phyloP scores from a whole-genome alignment of 768 basidiomycete genomes.

The Pisolithus sp. region DNA sequence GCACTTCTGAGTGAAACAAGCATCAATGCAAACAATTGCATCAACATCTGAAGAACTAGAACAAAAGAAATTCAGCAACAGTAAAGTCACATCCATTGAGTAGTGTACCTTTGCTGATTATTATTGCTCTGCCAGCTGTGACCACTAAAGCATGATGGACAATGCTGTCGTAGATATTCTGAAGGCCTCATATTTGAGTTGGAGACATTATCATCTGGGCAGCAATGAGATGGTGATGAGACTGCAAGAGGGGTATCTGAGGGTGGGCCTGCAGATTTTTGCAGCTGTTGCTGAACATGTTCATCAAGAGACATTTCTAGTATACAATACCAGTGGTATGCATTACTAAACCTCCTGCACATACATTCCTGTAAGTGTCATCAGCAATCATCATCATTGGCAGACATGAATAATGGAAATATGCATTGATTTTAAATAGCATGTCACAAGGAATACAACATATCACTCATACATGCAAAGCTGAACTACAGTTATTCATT shows the following conservation, averaged over 20 bases:
- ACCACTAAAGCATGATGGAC: constrained; percentile 24
- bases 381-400: not conserved
- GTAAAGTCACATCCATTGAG: not conserved
- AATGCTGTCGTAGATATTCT: constrained; percentile 16
- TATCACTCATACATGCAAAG: no score
- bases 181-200: constrained; percentile 2
- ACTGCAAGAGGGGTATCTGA: not conserved
- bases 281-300: constrained; percentile 1
- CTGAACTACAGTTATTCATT: no score
- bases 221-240: not conserved
- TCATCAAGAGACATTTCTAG: constrained; percentile 9
- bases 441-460: no score
- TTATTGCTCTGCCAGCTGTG: not conserved
- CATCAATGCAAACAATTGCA: constrained; percentile 28
- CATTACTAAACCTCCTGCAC: constrained; percentile 17
- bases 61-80: not conserved
- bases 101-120: constrained; percentile 1
- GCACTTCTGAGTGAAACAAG: constrained; percentile 30
- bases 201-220: no score
- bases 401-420: no score
- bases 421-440: no score
- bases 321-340: constrained; percentile 22
- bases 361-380: constrained; percentile 16
- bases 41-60: constrained; percentile 13
- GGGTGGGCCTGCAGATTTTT: not conserved